Percentiles rank a stretch among this genome's conserved stretches.
Evolutionary conservation across 305 asterid genomes (phyloP).

Genomic region (Fraxinus sp.): DNA sequence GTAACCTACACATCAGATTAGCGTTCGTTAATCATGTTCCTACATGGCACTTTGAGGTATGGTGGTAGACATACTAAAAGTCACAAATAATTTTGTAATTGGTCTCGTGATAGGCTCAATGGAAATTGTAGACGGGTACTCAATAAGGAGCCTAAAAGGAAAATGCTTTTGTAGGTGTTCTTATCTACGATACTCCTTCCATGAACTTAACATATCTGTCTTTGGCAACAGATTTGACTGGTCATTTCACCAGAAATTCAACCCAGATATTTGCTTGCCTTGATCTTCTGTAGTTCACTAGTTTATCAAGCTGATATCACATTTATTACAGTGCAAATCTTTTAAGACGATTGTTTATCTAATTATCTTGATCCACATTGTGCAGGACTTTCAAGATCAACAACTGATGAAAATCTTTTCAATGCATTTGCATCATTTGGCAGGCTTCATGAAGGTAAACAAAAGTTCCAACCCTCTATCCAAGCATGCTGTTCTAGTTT

Average conservation of each 20-base stretch:
- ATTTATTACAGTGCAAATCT: neutral
- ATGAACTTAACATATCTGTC: neutral
- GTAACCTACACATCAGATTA: neutral
- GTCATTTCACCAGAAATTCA: neutral
- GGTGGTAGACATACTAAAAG: neutral
- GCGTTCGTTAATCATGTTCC: neutral
- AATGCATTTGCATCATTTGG: slow-evolving; percentile 79
- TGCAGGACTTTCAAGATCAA: slow-evolving; percentile 83
- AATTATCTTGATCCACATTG: slow-evolving; percentile 15
- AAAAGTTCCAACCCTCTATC: neutral
- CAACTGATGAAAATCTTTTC: slow-evolving; percentile 67
- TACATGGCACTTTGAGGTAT: neutral
- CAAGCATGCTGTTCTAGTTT: neutral
- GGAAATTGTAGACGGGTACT: neutral
- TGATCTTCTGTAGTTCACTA: neutral
- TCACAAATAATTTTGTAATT: neutral
- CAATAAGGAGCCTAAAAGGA: neutral
- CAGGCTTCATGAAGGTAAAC: slow-evolving; percentile 59
- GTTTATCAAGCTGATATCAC: neutral
- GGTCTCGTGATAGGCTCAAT: neutral
- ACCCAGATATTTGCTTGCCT: neutral
- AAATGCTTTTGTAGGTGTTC: neutral
- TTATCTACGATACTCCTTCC: neutral
- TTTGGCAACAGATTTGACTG: neutral
- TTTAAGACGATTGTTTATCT: neutral